Conservation (phyloP, 768 basidiomycete genomes). For the Phlebiopsis gigantea region DNA sequence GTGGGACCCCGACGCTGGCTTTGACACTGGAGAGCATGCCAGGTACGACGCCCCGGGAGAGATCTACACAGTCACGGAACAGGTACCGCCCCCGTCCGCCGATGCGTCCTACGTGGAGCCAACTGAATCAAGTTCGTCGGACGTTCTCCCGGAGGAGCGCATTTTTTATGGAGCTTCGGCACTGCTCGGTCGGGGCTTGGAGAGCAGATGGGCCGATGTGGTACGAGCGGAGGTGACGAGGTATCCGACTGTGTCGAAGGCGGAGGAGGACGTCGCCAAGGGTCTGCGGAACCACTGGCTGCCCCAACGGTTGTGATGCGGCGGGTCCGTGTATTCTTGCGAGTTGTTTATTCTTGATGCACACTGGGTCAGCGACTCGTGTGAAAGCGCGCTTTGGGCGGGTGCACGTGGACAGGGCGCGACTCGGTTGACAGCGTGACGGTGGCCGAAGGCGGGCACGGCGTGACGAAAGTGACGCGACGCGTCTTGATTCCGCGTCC, state of each 20-base stretch:
- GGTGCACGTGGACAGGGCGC: not conserved
- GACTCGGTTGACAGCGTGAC: not conserved
- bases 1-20: not conserved
- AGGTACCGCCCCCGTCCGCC: not conserved
- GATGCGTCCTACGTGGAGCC: not conserved
- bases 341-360: not conserved
- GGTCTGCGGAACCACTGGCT: slow-evolving; percentile 59
- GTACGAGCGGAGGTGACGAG: not conserved
- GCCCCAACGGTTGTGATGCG: slow-evolving; percentile 46
- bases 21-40: too few species aligned
- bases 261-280: slow-evolving; percentile 59
- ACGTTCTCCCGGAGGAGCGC: not conserved
- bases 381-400: not conserved
- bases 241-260: slow-evolving; percentile 32
- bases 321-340: not conserved
- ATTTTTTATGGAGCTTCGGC: not conserved
- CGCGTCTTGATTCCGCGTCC: not conserved
- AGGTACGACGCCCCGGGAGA: not conserved
- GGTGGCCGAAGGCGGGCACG: not conserved
- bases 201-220: not conserved
- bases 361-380: not conserved
- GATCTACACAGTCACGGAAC: not conserved
- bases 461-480: not conserved
- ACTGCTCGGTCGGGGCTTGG: not conserved
- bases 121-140: not conserved